Percentiles rank a stretch among this genome's conserved stretches.
Evolutionary conservation across 768 basidiomycete species (phyloP).

Genomic region (Boletus subcaerulescens): DNA sequence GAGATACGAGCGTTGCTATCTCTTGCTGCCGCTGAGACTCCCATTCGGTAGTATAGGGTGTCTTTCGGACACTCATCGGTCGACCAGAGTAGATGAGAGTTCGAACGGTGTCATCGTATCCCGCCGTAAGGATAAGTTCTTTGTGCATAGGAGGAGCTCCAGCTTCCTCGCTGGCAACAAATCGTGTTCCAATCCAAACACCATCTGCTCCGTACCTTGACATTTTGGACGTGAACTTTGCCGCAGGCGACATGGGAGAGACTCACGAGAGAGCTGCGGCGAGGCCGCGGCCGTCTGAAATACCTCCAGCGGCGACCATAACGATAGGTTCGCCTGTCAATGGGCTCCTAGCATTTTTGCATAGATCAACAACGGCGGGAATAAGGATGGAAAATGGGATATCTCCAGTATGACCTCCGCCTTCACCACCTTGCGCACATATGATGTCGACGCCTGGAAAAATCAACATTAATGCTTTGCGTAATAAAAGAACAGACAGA

Average conservation of each 20-base stretch:
- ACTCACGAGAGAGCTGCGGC: slow-evolving; percentile 68
- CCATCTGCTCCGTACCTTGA: slow-evolving; percentile 75
- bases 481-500: slow-evolving; percentile 14
- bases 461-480: background rate
- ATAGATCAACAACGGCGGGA: slow-evolving; percentile 79
- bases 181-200: slow-evolving; percentile 88
- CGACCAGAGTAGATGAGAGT: slow-evolving; percentile 78
- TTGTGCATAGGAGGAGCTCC: slow-evolving; percentile 76
- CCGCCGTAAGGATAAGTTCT: slow-evolving; percentile 60
- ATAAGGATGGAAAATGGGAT: slow-evolving; percentile 79
- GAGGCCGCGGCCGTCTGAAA: slow-evolving; percentile 78
- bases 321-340: slow-evolving; percentile 73
- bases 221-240: background rate
- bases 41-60: slow-evolving; percentile 77
- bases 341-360: slow-evolving; percentile 64
- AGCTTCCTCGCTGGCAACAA: slow-evolving; percentile 79
- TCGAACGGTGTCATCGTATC: slow-evolving; percentile 70
- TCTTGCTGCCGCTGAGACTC: slow-evolving; percentile 61
- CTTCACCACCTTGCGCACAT: slow-evolving; percentile 85
- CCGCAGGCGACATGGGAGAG: background rate
- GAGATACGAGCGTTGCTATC: slow-evolving; percentile 51
- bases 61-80: slow-evolving; percentile 79
- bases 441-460: slow-evolving; percentile 79
- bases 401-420: slow-evolving; percentile 87
- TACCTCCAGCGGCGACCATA: slow-evolving; percentile 83